phyloP scores from a whole-genome alignment of 2,329 filamentous ascomycete genomes.

The Alternaria gaisen region DNA sequence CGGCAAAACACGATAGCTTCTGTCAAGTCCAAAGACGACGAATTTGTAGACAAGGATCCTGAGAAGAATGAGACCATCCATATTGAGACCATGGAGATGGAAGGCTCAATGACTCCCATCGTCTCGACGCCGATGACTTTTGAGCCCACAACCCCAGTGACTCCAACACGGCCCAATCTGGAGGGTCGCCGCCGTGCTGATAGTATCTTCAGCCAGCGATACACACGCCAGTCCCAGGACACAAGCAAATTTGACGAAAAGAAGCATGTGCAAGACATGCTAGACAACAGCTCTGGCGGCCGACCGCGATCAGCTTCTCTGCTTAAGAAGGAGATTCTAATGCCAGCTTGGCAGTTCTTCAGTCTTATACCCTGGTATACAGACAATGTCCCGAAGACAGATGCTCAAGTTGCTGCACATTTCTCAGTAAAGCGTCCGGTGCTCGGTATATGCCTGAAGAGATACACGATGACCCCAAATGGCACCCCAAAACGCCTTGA shows the following conservation, averaged over 20 bases:
- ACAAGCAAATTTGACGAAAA: conserved; percentile 62
- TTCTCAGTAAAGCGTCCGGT: conserved; percentile 85
- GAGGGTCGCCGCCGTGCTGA: conserved; percentile 55
- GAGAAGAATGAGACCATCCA: conserved; percentile 52
- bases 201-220: conserved; percentile 60
- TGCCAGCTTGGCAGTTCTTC: conserved; percentile 98
- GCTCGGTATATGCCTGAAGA: conserved; percentile 90
- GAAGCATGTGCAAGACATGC: conserved; percentile 53
- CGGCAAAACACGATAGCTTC: conserved; percentile 66
- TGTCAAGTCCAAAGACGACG: conserved; percentile 46
- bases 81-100: conserved; percentile 56
- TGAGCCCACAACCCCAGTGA: conserved; percentile 34
- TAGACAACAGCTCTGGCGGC: conserved; percentile 42
- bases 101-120: conserved; percentile 45
- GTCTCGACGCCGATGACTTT: conserved; percentile 44
- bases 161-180: conserved; percentile 36
- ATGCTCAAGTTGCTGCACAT: conserved; percentile 86
- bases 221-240: conserved; percentile 54
- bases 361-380: conserved; percentile 94
- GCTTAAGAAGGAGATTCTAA: conserved; percentile 80
- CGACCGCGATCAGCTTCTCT: conserved; percentile 53
- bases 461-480: conserved; percentile 78
- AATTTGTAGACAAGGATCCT: conserved; percentile 37
- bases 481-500: conserved; percentile 76
- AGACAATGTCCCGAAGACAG: conserved; percentile 68